These are phyloP conservation scores for Fusarium miscanthi DNA, from an alignment of 2,329 filamentous ascomycete genomes.

Conservation along the genomic window DNA sequence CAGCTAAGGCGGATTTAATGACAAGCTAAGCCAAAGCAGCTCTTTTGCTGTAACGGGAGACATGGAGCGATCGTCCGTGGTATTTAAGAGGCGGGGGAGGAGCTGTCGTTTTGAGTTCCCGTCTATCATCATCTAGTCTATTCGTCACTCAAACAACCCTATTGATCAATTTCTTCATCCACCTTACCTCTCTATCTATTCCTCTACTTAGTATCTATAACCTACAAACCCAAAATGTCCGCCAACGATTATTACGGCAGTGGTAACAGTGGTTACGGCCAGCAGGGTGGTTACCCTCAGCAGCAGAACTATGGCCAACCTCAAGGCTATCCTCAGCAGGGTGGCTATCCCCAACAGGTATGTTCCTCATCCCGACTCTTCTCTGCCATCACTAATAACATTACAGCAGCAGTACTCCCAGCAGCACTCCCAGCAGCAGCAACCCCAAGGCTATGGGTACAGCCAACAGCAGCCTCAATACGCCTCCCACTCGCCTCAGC, in stretches of 20 bases:
- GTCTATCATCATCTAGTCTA: conserved; percentile 2
- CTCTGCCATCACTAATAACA: not conserved
- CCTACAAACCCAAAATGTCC: conserved; percentile 47
- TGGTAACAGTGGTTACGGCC: conserved; percentile 41
- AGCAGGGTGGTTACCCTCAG: conserved; percentile 42
- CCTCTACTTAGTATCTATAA: not conserved
- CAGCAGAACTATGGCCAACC: conserved; percentile 40
- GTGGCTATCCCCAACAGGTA: conserved; percentile 45
- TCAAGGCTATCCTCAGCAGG: conserved; percentile 32
- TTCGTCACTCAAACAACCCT: not conserved
- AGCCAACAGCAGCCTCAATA: conserved; percentile 40
- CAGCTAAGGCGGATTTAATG: conserved; percentile 36
- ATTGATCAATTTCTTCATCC: not conserved
- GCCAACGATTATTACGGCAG: conserved; percentile 54
- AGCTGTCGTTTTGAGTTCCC: not conserved
- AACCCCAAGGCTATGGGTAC: conserved; percentile 32
- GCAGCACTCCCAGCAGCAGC: conserved; percentile 39
- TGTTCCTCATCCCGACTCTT: not conserved
- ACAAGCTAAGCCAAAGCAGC: conserved; percentile 18
- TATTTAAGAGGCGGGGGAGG: conserved; percentile 41
- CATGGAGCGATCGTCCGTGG: not conserved
- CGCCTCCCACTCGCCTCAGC: conserved; percentile 41
- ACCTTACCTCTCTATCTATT: not conserved
- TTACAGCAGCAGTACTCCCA: conserved; percentile 34
- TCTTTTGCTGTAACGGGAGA: not conserved